Percentiles rank a stretch among this genome's conserved stretches.
Evolutionary conservation across 1,284 basidiomycete species (phyloP).

Genomic region (Chalciporus sp.): DNA sequence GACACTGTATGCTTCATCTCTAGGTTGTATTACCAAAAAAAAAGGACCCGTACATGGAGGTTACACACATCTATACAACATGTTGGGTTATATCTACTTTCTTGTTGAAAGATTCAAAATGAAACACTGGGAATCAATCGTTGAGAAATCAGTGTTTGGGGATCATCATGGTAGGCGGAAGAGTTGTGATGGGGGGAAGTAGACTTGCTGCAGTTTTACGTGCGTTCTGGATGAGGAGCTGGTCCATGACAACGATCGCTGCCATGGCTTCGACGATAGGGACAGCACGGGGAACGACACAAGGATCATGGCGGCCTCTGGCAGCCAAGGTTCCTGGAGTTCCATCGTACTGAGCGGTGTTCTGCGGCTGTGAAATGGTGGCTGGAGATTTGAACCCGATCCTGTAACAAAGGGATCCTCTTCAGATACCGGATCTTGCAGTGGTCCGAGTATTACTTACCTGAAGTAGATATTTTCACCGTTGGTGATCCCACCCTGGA

Average conservation of each 20-base stretch:
- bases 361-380: constrained; percentile 93
- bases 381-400: constrained; percentile 99
- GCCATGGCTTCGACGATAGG: constrained; percentile 99
- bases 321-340: constrained; percentile 86
- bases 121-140: background rate
- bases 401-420: constrained; percentile 41
- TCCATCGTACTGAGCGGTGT: constrained; percentile 93
- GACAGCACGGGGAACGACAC: constrained; percentile 96
- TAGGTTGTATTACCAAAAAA: constrained; percentile 2
- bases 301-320: constrained; percentile 94
- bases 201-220: constrained; percentile 67
- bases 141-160: constrained; percentile 35
- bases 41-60: background rate
- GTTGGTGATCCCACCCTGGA: constrained; percentile 98
- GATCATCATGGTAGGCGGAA: constrained; percentile 86
- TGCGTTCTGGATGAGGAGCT: constrained; percentile 84
- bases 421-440: constrained; percentile 1
- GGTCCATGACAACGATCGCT: constrained; percentile 93
- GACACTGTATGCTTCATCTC: constrained; percentile 11
- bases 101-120: constrained; percentile 10
- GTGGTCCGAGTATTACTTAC: constrained; percentile 41
- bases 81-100: background rate
- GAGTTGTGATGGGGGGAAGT: constrained; percentile 77
- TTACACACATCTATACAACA: background rate
- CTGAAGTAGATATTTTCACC: constrained; percentile 98